These are phyloP conservation scores for Agastache rugosa DNA, from an alignment of 257 asterid genomes.

Conservation along the genomic window DNA sequence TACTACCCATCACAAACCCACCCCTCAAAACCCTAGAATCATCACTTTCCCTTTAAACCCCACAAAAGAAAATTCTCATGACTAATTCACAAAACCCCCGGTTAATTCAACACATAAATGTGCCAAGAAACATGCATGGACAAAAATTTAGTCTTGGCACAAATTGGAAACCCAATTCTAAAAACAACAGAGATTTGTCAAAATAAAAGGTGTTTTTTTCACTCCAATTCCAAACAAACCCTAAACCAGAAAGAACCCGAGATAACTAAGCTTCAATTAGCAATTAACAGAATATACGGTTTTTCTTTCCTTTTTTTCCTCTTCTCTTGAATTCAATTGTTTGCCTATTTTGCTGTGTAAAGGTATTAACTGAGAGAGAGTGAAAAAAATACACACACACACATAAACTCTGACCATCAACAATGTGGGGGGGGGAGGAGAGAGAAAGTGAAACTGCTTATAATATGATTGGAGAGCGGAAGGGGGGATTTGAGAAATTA, in stretches of 20 bases:
- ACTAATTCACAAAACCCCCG: slow-evolving; percentile 34
- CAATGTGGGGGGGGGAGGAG: slow-evolving; percentile 33
- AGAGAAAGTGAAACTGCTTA: slow-evolving; percentile 26
- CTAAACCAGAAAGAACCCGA: slow-evolving; percentile 21
- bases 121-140: slow-evolving; percentile 31
- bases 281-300: slow-evolving; percentile 17
- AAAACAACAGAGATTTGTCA: not conserved
- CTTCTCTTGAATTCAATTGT: not conserved
- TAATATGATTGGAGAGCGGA: slow-evolving; percentile 28
- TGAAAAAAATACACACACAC: slow-evolving; percentile 32
- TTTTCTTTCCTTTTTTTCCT: not conserved
- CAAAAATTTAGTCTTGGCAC: slow-evolving; percentile 26
- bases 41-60: slow-evolving; percentile 38
- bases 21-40: slow-evolving; percentile 58
- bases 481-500: slow-evolving; percentile 13
- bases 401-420: slow-evolving; percentile 38
- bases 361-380: slow-evolving; percentile 20
- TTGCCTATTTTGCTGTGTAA: slow-evolving; percentile 25
- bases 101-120: slow-evolving; percentile 17
- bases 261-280: not conserved
- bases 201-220: not conserved
- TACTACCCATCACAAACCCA: slow-evolving; percentile 73
- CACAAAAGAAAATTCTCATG: not conserved
- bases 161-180: slow-evolving; percentile 34
- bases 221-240: slow-evolving; percentile 33